Percentiles rank a stretch among this genome's conserved stretches.
phyloP scores from a whole-genome alignment of 2,329 filamentous ascomycete species.

The Aspergillus novofumigatus region DNA sequence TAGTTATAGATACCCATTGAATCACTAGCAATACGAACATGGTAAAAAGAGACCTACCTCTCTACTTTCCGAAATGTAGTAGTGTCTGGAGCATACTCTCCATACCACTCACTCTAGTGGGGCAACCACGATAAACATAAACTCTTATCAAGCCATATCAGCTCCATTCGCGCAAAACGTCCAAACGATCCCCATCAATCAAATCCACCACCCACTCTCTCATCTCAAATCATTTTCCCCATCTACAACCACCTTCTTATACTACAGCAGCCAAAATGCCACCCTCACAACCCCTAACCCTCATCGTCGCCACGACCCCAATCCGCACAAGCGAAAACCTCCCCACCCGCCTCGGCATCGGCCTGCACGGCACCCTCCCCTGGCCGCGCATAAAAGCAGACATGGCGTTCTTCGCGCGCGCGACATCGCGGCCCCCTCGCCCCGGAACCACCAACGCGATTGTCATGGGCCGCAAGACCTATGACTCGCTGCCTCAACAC shows the following conservation, averaged over 20 bases:
- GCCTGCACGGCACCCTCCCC: slow-evolving; percentile 70
- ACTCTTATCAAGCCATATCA: too few species aligned
- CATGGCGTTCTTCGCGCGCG: slow-evolving; percentile 91
- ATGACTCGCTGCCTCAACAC: slow-evolving; percentile 76
- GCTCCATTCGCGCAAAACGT: not conserved
- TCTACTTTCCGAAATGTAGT: too few species aligned
- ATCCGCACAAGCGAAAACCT: slow-evolving; percentile 68
- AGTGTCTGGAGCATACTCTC: not conserved
- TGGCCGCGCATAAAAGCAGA: slow-evolving; percentile 87
- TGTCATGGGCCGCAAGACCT: slow-evolving; percentile 97
- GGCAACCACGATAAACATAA: not conserved
- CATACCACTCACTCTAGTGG: not conserved
- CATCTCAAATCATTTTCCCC: too few species aligned
- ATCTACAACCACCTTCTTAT: not conserved
- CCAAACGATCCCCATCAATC: not conserved
- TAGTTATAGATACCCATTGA: not conserved
- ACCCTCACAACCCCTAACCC: slow-evolving; percentile 60
- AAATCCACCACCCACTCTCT: not conserved
- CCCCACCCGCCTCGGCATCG: slow-evolving; percentile 78
- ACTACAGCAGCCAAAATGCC: slow-evolving; percentile 17
- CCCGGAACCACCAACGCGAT: slow-evolving; percentile 60
- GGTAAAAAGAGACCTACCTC: too few species aligned
- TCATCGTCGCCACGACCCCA: slow-evolving; percentile 82
- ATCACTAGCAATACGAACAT: too few species aligned
- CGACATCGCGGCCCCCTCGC: slow-evolving; percentile 62